Percentiles rank a stretch among this genome's conserved stretches.
Evolutionary conservation across 2,329 filamentous ascomycete genomes (phyloP).

Genomic region (Talaromyces sp.): DNA sequence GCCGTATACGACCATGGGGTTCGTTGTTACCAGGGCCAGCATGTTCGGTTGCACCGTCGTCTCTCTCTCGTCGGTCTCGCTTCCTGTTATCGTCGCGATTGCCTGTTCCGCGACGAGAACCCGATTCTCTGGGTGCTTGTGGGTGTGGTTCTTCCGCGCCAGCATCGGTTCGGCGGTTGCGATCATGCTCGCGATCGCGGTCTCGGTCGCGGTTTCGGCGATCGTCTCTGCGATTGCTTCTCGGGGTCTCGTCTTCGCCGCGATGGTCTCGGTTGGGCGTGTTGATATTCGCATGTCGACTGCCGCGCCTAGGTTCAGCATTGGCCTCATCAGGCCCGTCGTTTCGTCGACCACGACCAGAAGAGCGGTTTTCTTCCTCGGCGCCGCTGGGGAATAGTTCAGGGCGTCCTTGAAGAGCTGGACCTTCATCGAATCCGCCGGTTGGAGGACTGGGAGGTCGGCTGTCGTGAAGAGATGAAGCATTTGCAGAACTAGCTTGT

Average conservation of each 20-base stretch:
- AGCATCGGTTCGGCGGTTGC: constrained; percentile 27
- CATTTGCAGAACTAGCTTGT: constrained; percentile 26
- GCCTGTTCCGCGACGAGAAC: constrained; percentile 24
- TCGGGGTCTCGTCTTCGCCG: constrained; percentile 24
- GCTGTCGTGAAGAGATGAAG: constrained; percentile 26
- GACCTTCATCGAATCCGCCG: constrained; percentile 21
- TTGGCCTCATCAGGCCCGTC: constrained; percentile 32
- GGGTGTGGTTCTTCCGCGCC: constrained; percentile 19
- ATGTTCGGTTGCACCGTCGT: constrained; percentile 20
- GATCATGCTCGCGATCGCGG: constrained; percentile 31
- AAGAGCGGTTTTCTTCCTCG: constrained; percentile 23
- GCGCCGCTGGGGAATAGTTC: constrained; percentile 29
- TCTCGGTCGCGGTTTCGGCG: constrained; percentile 23
- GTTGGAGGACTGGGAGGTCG: constrained; percentile 26
- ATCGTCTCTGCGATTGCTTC: constrained; percentile 31
- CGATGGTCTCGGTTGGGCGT: constrained; percentile 19
- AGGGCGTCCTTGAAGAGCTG: constrained; percentile 20
- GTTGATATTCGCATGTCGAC: constrained; percentile 23
- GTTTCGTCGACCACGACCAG: constrained; percentile 24
- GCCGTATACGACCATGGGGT: constrained; percentile 29
- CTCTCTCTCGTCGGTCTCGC: constrained; percentile 31
- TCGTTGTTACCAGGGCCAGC: constrained; percentile 21
- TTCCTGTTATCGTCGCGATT: constrained; percentile 31
- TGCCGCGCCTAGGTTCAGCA: constrained; percentile 27
- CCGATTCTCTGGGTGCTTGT: constrained; percentile 24